phyloP scores from a whole-genome alignment of 495 filamentous ascomycete genomes.

The Penicillium parvum region DNA sequence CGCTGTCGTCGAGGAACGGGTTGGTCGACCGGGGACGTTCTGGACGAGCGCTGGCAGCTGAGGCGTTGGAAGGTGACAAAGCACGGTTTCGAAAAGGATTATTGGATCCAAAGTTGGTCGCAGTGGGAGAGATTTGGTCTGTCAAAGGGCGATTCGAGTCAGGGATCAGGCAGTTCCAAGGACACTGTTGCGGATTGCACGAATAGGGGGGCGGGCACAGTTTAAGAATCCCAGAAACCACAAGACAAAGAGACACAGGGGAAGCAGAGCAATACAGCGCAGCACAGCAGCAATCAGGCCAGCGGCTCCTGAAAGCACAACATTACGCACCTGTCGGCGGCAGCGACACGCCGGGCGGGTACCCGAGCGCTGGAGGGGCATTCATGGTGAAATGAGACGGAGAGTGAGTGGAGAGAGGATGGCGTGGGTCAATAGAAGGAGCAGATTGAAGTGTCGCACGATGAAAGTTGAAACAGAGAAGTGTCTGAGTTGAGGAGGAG shows the following conservation, averaged over 20 bases:
- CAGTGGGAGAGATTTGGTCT: conserved; percentile 40
- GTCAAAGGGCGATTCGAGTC: conserved; percentile 9
- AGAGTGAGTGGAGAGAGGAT: conserved; percentile 16
- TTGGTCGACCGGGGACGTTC: conserved; percentile 80
- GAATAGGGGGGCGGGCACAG: background rate
- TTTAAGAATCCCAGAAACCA: no score
- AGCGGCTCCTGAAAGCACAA: no score
- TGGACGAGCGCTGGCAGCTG: conserved; percentile 37
- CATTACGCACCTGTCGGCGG: conserved; percentile 39
- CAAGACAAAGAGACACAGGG: background rate
- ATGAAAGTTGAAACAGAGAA: conserved; percentile 7
- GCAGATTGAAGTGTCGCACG: conserved; percentile 17
- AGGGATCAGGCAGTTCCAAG: no score
- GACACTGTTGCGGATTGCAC: conserved; percentile 2
- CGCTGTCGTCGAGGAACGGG: conserved; percentile 79
- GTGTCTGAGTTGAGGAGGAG: background rate
- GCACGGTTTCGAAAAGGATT: conserved; percentile 97
- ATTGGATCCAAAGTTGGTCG: conserved; percentile 77
- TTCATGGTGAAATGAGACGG: conserved; percentile 34
- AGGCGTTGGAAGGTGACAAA: conserved; percentile 61
- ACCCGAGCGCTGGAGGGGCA: conserved; percentile 36
- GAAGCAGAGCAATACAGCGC: background rate
- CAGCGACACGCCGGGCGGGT: conserved; percentile 38
- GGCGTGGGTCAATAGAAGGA: conserved; percentile 10
- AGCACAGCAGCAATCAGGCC: background rate